These are phyloP conservation scores for Brassica juncea DNA, from an alignment of 345 rosid species.

Conservation along the genomic window DNA sequence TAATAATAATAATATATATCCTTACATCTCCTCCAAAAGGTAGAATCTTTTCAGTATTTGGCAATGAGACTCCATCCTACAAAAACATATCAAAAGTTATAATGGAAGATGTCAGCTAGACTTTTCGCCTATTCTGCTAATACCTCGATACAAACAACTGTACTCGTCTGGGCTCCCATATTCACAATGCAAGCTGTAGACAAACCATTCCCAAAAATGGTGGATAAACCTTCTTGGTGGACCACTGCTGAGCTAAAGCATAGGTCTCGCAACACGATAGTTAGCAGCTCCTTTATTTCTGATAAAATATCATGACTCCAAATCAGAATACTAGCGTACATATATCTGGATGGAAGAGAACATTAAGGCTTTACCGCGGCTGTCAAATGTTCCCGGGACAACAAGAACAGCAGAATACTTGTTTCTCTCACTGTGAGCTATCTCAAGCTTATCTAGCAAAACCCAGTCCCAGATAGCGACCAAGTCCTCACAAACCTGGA, in stretches of 20 bases:
- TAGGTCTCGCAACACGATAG: conserved; percentile 73
- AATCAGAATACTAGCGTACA: not conserved
- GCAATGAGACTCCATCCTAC: conserved; percentile 94
- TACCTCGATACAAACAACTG: conserved; percentile 92
- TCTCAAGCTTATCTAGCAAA: conserved; percentile 65
- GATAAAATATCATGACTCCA: conserved; percentile 36
- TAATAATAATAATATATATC: conserved; percentile 9
- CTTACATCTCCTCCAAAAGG: conserved; percentile 96
- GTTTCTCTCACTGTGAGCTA: conserved; percentile 65
- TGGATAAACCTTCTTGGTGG: conserved; percentile 97
- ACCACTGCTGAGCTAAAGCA: conserved; percentile 80
- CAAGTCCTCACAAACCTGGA: conserved; percentile 84
- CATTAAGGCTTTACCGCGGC: conserved; percentile 59
- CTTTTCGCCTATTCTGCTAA: conserved; percentile 14
- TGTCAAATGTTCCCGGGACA: conserved; percentile 81
- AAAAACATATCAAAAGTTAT: conserved; percentile 11
- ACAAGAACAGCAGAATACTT: conserved; percentile 79
- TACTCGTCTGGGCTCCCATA: conserved; percentile 85
- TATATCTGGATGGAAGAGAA: not conserved
- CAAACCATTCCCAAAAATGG: conserved; percentile 90
- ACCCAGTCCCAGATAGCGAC: conserved; percentile 89
- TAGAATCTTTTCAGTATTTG: conserved; percentile 85
- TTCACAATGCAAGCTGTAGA: conserved; percentile 89
- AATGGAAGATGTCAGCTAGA: not conserved
- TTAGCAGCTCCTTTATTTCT: conserved; percentile 88